A percentile compares a stretch with the other conserved stretches of the same genome.
Evolutionary conservation across 140 eudicot genomes (phyloP).

Genomic region (Stevia rebaudiana): DNA sequence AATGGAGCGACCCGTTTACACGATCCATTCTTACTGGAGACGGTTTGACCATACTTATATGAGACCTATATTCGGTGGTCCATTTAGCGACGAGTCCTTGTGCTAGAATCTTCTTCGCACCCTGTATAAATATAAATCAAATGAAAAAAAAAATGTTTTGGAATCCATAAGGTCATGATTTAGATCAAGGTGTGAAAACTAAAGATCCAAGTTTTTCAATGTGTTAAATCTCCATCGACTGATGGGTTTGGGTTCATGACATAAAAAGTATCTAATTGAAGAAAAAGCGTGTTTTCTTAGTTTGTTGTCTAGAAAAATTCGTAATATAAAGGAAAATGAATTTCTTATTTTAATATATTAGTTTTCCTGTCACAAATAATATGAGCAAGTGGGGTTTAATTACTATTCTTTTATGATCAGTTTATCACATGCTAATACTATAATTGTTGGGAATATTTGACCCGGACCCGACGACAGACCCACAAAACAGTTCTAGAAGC

Average conservation of each 20-base stretch:
- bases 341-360: no score
- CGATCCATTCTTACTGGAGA: slow-evolving; percentile 88
- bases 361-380: no score
- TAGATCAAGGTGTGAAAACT: neutral
- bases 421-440: no score
- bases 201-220: neutral
- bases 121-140: neutral
- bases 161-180: slow-evolving; percentile 11
- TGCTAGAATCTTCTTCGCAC: slow-evolving; percentile 12
- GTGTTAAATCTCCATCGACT: neutral
- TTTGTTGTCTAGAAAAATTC: no score
- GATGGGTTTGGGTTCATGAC: neutral
- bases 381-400: no score
- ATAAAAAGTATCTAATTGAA: neutral
- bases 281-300: no score
- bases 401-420: no score
- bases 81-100: slow-evolving; percentile 28
- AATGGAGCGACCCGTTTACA: slow-evolving; percentile 82
- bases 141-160: neutral
- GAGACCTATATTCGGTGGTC: slow-evolving; percentile 89
- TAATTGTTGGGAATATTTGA: no score
- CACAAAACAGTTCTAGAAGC: no score
- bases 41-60: slow-evolving; percentile 78
- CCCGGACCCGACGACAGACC: no score
- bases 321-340: no score